Base-by-base conservation (phyloP, 495 filamentous ascomycete species). In the Penicillium maclennaniae region DNA sequence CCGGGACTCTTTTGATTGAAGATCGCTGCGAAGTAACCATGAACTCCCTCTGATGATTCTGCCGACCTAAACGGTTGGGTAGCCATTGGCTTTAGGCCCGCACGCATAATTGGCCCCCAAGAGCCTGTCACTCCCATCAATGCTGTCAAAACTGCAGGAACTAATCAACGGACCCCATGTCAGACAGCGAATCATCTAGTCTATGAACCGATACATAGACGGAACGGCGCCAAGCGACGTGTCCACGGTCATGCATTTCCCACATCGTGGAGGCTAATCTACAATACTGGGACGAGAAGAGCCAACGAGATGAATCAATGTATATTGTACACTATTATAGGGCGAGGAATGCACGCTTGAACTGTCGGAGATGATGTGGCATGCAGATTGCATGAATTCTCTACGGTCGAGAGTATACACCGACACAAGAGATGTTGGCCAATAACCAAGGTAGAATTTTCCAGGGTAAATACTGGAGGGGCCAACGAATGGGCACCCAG, bases 161-260 rank as follows among this genome's bases (percentile, higher is more conserved):
- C 34, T 37, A 31, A 7, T 31, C n/a, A 7, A 31, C 9, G 27
- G 27, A 31, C 27, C 27, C 27, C 2, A 5, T 12, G 27, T 31
- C 27, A 31, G 27, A 31, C 27, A 7, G 27, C 27, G 27, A 31
- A 31, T 31, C 27, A 31, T 31, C 27, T 3, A 31, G 23, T 23
- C 23, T 23, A 5, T 23, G 2, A 23, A 5, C 27, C 10, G 10
- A 7, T 31, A n/a, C 25, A 12, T 47, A 6, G 20, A 21, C 25
- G 12, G 53, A 17, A 38, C 27, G 19, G 10, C n/a, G 6, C 17
- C 37, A 52, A 49, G 23, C 26, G 47, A 46, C 16, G 28, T 34
- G 39, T 41, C 49, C 55, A 59, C 55, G 47, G 58, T 49, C 36
- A 28, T 64, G 41, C 53, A 61, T 60, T 44, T 17, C 20, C 7